Conservation (phyloP, 164 flowering plant species). For the Hamamelis virginiana region DNA sequence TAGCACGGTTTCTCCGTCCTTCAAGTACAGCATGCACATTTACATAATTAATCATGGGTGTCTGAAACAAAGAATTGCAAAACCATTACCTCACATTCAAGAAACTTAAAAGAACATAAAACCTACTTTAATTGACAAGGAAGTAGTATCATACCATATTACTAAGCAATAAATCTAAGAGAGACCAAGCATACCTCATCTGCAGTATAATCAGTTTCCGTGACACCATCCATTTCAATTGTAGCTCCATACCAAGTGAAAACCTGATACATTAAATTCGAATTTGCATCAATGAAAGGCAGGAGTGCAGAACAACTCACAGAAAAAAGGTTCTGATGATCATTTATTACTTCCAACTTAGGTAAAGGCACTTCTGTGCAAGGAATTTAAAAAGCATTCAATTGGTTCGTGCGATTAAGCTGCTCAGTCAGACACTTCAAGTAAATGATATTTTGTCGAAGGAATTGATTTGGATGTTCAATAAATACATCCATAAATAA, state of each 20-base stretch:
- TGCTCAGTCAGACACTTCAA: too few species aligned
- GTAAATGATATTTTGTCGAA: too few species aligned
- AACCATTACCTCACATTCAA: neutral
- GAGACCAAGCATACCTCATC: slow-evolving; percentile 64
- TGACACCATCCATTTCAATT: slow-evolving; percentile 76
- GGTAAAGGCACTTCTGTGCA: too few species aligned
- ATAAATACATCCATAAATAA: too few species aligned
- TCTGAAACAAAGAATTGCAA: slow-evolving; percentile 39
- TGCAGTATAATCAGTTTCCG: slow-evolving; percentile 90
- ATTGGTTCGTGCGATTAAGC: too few species aligned
- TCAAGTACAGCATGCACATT: slow-evolving; percentile 94
- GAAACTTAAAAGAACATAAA: neutral
- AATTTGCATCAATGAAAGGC: neutral
- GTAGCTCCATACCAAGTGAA: slow-evolving; percentile 97
- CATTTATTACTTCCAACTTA: too few species aligned
- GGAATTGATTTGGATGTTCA: too few species aligned
- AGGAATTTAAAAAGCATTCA: too few species aligned
- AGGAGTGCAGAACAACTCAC: too few species aligned
- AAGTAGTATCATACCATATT: neutral
- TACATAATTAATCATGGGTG: slow-evolving; percentile 91
- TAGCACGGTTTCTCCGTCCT: slow-evolving; percentile 81
- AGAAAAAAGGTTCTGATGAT: too few species aligned
- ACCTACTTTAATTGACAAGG: neutral
- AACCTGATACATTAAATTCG: slow-evolving; percentile 39
- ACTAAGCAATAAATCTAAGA: neutral